Evolutionary conservation across 2,329 filamentous ascomycete species (phyloP).

Genomic region (Colletotrichum orbiculare): DNA sequence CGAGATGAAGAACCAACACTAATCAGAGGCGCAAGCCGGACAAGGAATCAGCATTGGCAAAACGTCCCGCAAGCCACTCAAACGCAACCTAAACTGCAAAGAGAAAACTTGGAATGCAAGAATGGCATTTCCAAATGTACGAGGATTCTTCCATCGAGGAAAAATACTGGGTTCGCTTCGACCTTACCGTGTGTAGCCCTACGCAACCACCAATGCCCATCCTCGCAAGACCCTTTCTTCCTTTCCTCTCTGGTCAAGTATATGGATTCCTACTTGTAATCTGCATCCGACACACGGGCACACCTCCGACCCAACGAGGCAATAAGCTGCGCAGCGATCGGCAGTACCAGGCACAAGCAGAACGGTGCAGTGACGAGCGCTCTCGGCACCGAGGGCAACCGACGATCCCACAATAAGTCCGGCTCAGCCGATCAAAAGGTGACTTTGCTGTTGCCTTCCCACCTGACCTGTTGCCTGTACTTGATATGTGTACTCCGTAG

Average conservation of each 20-base stretch:
- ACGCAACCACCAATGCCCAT: too few relatives aligned
- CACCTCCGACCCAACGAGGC: background rate
- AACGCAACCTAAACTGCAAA: background rate
- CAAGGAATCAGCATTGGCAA: background rate
- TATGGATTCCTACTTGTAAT: too few relatives aligned
- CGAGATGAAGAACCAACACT: background rate
- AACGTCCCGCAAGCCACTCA: slow-evolving; percentile 18
- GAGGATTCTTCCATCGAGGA: slow-evolving; percentile 5
- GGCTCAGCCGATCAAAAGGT: slow-evolving; percentile 24
- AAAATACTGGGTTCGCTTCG: slow-evolving; percentile 6
- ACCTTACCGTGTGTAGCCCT: slow-evolving; percentile 13
- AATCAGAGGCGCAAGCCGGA: slow-evolving; percentile 4
- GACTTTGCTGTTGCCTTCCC: background rate
- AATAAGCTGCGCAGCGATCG: slow-evolving; percentile 27
- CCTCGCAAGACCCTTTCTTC: too few relatives aligned
- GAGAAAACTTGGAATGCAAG: slow-evolving; percentile 18
- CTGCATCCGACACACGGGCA: too few relatives aligned
- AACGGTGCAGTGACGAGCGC: background rate
- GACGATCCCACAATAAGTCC: slow-evolving; percentile 35
- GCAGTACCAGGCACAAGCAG: slow-evolving; percentile 23
- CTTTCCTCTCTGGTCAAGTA: background rate
- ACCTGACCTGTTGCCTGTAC: too few relatives aligned
- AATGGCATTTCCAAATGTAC: slow-evolving; percentile 28
- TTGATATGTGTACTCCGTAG: too few relatives aligned
- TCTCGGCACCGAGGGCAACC: slow-evolving; percentile 22